phyloP scores from a whole-genome alignment of 371 early-diverging fungal species.

The Zopfochytrium polystomum region DNA sequence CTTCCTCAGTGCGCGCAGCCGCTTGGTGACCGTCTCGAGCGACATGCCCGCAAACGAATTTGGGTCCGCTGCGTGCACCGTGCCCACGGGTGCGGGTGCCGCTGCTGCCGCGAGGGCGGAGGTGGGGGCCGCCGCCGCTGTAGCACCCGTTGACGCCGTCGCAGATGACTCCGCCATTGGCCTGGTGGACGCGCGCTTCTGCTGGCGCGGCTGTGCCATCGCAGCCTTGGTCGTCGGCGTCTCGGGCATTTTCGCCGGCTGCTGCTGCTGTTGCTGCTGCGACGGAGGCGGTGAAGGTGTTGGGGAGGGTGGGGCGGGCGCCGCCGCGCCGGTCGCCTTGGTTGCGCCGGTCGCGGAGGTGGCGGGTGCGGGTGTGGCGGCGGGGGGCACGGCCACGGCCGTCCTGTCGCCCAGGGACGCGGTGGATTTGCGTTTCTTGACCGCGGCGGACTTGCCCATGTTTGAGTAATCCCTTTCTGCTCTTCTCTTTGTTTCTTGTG shows the following conservation, averaged over 20 bases:
- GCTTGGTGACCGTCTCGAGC: conserved; percentile 31
- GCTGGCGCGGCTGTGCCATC: too few relatives aligned
- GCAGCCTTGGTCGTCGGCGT: too few relatives aligned
- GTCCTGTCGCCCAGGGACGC: too few relatives aligned
- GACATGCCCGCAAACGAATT: conserved; percentile 11
- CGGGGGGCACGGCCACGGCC: neutral
- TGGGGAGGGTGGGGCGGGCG: too few relatives aligned
- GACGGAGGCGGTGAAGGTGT: neutral
- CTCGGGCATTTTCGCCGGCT: neutral
- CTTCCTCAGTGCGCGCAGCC: conserved; percentile 31
- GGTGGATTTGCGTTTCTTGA: neutral
- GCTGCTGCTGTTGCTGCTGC: neutral
- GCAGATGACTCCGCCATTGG: neutral
- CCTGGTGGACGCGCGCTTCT: too few relatives aligned
- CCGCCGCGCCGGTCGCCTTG: too few relatives aligned
- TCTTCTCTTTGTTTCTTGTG: neutral
- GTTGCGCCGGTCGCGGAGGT: too few relatives aligned
- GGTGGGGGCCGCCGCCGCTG: conserved; percentile 1
- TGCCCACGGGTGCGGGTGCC: neutral
- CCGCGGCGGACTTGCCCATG: neutral
- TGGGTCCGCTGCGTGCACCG: neutral
- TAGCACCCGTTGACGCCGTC: neutral
- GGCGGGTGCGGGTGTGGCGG: neutral
- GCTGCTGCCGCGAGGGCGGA: neutral
- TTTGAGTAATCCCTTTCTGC: too few relatives aligned